phyloP scores from a whole-genome alignment of 768 basidiomycete species.

The Rubroboletus pulcherrimus region DNA sequence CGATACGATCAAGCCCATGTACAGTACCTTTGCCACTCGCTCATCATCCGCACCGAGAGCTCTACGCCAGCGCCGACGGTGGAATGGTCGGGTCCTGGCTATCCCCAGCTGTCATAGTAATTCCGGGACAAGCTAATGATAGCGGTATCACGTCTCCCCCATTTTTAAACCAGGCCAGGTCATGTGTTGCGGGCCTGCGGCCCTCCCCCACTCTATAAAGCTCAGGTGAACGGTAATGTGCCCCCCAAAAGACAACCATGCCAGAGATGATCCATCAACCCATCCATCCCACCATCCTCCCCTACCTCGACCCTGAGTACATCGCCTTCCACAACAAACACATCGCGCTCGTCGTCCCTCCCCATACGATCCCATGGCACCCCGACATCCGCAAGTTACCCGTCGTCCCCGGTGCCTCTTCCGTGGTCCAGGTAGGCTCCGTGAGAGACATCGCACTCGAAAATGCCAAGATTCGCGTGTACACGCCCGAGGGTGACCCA shows the following conservation, averaged over 20 bases:
- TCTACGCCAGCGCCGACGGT: no score
- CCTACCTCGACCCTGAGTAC: constrained; percentile 61
- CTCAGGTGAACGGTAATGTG: neutral
- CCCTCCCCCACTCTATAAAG: neutral
- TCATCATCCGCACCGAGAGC: no score
- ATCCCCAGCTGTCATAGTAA: no score
- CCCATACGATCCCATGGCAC: constrained; percentile 59
- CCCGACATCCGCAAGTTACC: constrained; percentile 49
- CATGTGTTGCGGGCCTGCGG: constrained; percentile 1
- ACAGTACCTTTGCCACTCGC: no score
- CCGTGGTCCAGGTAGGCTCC: constrained; percentile 52
- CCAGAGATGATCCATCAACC: constrained; percentile 37
- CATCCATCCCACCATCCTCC: constrained; percentile 56
- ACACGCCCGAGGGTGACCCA: constrained; percentile 50
- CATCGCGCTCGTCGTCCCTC: constrained; percentile 41
- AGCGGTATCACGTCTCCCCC: neutral
- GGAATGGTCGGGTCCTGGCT: no score
- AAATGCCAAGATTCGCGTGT: constrained; percentile 55
- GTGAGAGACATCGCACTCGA: constrained; percentile 47
- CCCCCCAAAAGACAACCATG: constrained; percentile 1
- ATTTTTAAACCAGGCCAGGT: constrained; percentile 1
- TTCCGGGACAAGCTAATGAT: neutral
- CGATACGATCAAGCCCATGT: no score
- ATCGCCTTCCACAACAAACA: constrained; percentile 51
- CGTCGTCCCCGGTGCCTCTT: constrained; percentile 52